Conservation (phyloP, 495 filamentous ascomycete genomes). For the Sordaria brevicollis region DNA sequence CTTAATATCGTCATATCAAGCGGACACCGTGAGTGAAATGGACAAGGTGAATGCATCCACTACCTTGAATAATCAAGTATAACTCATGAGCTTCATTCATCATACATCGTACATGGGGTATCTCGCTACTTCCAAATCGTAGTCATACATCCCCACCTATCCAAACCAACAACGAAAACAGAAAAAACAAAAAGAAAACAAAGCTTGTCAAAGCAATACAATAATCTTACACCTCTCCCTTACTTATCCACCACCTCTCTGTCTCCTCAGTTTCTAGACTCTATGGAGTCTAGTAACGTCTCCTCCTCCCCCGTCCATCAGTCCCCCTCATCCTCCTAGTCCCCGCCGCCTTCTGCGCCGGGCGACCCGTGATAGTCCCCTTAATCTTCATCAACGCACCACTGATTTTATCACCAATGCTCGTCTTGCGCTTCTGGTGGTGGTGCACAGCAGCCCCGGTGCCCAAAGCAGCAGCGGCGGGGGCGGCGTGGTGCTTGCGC, state of each 20-base stretch:
- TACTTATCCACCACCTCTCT: neutral
- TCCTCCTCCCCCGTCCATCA: slow-evolving; percentile 45
- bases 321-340: slow-evolving; percentile 63
- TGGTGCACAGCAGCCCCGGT: slow-evolving; percentile 22
- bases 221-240: neutral
- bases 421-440: slow-evolving; percentile 47
- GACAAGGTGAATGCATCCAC: too few species aligned
- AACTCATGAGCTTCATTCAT: too few species aligned
- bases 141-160: neutral
- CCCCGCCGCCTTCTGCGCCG: slow-evolving; percentile 61
- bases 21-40: too few species aligned
- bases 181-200: neutral
- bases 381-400: slow-evolving; percentile 58
- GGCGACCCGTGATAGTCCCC: slow-evolving; percentile 49
- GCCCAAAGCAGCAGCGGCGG: neutral
- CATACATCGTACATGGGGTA: too few species aligned
- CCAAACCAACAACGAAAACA: neutral
- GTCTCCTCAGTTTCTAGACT: too few species aligned
- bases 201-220: neutral
- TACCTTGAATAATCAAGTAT: too few species aligned
- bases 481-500: slow-evolving; percentile 6
- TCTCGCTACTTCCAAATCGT: neutral
- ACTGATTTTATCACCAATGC: slow-evolving; percentile 57
- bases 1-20: neutral
- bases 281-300: neutral